phyloP scores from a whole-genome alignment of 1,284 basidiomycete species.

The Ceratobasidium sp. region DNA sequence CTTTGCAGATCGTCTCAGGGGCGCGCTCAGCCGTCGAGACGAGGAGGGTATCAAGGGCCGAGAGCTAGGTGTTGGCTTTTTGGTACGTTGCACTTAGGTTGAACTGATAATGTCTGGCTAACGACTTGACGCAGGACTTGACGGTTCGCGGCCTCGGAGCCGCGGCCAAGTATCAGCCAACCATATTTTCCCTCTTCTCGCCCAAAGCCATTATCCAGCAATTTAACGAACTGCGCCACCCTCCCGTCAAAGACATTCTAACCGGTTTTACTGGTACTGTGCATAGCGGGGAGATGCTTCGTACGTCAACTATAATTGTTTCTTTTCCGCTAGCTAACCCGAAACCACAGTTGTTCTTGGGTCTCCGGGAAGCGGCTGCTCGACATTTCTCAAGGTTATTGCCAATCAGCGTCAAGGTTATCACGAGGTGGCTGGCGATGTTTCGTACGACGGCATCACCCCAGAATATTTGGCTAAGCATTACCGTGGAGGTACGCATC shows the following conservation, averaged over 20 bases:
- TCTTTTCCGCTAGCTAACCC: background rate
- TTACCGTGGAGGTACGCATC: slow-evolving; percentile 50
- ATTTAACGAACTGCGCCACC: slow-evolving; percentile 3
- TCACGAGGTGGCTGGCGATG: slow-evolving; percentile 66
- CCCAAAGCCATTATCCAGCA: background rate
- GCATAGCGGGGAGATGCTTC: slow-evolving; percentile 13
- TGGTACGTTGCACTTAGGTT: background rate
- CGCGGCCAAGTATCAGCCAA: slow-evolving; percentile 9
- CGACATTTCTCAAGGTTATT: slow-evolving; percentile 75
- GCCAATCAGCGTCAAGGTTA: slow-evolving; percentile 74
- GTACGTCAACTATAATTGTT: background rate
- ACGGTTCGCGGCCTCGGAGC: slow-evolving; percentile 1
- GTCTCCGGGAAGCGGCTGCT: slow-evolving; percentile 82
- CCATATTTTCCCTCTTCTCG: slow-evolving; percentile 4
- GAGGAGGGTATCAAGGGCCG: slow-evolving; percentile 15
- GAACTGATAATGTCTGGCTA: background rate
- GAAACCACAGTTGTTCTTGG: slow-evolving; percentile 59
- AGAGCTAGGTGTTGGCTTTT: slow-evolving; percentile 3
- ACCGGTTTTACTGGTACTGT: background rate
- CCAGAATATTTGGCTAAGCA: slow-evolving; percentile 63
- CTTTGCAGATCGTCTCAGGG: slow-evolving; percentile 4
- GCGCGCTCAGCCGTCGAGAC: background rate
- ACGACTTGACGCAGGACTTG: background rate
- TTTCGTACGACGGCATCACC: slow-evolving; percentile 73
- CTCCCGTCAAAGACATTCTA: slow-evolving; percentile 11